These are phyloP conservation scores for Murraya koenigii DNA, from an alignment of 345 rosid genomes.

Conservation along the genomic window DNA sequence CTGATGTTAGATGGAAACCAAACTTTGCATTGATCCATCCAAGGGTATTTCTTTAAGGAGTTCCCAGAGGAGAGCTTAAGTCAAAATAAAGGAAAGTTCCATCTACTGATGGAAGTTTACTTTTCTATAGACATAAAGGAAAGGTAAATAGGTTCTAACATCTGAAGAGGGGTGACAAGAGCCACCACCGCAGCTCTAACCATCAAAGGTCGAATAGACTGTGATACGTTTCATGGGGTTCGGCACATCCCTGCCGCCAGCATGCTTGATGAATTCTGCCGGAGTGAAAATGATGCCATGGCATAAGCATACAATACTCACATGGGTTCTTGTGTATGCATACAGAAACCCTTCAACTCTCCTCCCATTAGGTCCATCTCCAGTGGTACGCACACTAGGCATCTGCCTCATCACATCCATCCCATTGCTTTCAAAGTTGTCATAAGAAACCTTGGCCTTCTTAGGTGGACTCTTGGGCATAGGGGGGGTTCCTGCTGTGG, in stretches of 20 bases:
- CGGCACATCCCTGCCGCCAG: conserved; percentile 27
- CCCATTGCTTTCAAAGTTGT: conserved; percentile 6
- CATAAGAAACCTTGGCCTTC: conserved; percentile 7
- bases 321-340: conserved; percentile 32
- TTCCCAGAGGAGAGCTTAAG: background rate
- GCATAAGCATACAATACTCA: conserved; percentile 52
- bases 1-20: background rate
- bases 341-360: conserved; percentile 47
- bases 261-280: conserved; percentile 46
- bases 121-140: background rate
- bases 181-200: background rate
- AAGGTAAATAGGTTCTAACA: too few relatives aligned
- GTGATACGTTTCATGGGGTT: conserved; percentile 33
- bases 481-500: background rate
- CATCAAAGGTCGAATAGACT: conserved; percentile 3
- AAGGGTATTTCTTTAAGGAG: background rate
- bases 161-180: too few relatives aligned
- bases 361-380: conserved; percentile 45
- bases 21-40: background rate
- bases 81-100: background rate
- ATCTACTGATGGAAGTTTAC: background rate
- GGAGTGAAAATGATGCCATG: conserved; percentile 52
- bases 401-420: conserved; percentile 36
- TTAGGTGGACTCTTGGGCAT: conserved; percentile 13
- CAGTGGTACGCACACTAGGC: conserved; percentile 53